Evolutionary conservation across 1,284 basidiomycete genomes (phyloP), one percentile per base, ranked within the genome.

Genomic region (Taiwanofungus camphoratus): DNA sequence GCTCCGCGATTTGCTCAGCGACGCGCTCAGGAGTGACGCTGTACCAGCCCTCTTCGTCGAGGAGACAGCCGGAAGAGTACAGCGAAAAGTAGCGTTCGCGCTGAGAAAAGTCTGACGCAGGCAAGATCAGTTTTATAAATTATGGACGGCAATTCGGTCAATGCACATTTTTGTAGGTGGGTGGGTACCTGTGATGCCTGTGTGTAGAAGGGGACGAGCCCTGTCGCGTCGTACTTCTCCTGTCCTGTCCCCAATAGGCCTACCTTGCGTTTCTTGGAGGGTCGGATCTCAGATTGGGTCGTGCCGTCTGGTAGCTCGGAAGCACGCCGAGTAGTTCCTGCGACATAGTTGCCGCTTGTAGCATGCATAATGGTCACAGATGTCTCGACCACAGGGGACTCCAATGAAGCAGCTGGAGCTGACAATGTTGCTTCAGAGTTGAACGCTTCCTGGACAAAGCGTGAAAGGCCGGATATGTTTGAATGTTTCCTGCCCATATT

Each of bases 41-140:
- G 65, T 87, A 99, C 96, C 96, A 99, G 3, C 93, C 94, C 63
- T 93, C 89, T 54, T 84, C 79, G 51, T 93, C 89, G 3, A 92
- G 64, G 8, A 90, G 65, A 55, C 86, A 89, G 3, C 87, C 88
- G 37, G 79, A 64, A 39, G 85, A 79, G 58, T 93, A 96, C 13
- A 79, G 65, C 1, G 86, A 87, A 62, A 96, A 92, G 50, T 82
- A 82, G 2, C 89, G 77, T 41, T 80, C 73, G 22, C 93, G 74
- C 60, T 97, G 93, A 12, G 73, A 76, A 58, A 88, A 96, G 62
- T 96, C 92, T 96, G 60, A 26, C 33, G 39, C 33, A 5, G 38
- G 18, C 24, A 16, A 29, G 16, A 32, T 15, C 11, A 27, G 18
- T 24, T 19, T n/a, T 13, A 41, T 49, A 36, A 11, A 22, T 31